Evolutionary conservation across 371 early-diverging fungal species (phyloP).

Genomic region (Rhizopus stolonifer): DNA sequence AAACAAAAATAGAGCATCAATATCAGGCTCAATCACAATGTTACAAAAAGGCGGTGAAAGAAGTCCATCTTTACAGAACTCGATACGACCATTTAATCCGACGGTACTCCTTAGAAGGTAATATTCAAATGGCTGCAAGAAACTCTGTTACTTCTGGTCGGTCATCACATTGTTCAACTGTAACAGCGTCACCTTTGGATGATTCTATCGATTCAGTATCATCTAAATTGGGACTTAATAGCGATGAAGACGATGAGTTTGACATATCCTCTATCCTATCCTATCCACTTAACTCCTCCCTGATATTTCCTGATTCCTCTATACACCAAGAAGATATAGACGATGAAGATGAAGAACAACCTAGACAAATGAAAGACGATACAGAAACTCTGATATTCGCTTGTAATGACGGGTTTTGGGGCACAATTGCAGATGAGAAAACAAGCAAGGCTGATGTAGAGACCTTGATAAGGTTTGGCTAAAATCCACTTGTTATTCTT

Average conservation of each 20-base stretch:
- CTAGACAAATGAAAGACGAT: background rate
- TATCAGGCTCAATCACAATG: slow-evolving; percentile 8
- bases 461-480: slow-evolving; percentile 24
- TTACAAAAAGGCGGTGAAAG: slow-evolving; percentile 7
- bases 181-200: background rate
- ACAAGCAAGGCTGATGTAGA: slow-evolving; percentile 29
- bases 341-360: background rate
- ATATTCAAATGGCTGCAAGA: background rate
- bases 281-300: background rate
- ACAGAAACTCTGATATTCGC: slow-evolving; percentile 24
- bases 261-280: background rate
- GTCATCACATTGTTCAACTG: background rate
- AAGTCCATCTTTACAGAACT: slow-evolving; percentile 13
- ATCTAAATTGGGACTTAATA: background rate
- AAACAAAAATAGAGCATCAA: background rate
- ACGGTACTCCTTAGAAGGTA: background rate
- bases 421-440: slow-evolving; percentile 35
- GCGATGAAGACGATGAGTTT: background rate
- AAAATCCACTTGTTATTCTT: background rate
- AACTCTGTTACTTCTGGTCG: background rate
- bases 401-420: slow-evolving; percentile 46
- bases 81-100: slow-evolving; percentile 8
- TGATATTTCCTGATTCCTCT: too few species aligned
- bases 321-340: background rate
- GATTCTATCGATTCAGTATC: background rate